Evolutionary conservation across 1,284 basidiomycete species (phyloP).

Genomic region (Salmacisia buchloeana): DNA sequence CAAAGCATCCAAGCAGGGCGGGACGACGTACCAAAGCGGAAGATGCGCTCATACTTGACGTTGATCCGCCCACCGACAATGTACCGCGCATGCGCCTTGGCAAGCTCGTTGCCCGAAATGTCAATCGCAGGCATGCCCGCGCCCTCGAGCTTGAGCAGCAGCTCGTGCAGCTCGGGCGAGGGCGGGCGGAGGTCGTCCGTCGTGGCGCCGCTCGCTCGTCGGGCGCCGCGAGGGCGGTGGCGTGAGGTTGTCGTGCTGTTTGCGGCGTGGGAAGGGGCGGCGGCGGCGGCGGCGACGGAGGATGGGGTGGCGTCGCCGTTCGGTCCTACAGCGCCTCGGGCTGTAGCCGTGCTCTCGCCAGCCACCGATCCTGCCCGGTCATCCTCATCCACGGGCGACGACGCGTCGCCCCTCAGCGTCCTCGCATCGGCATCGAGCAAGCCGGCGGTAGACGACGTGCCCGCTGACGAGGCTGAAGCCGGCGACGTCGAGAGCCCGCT

Average conservation of each 20-base stretch:
- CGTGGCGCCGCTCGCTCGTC: not conserved
- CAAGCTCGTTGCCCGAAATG: constrained; percentile 89
- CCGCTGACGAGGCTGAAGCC: not conserved
- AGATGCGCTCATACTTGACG: constrained; percentile 79
- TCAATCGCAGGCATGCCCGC: constrained; percentile 76
- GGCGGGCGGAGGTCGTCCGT: constrained; percentile 58
- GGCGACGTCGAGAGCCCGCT: not conserved
- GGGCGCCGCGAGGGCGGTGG: not conserved
- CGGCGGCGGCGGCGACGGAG: too few relatives aligned
- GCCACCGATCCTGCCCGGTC: too few relatives aligned
- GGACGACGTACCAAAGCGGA: constrained; percentile 75
- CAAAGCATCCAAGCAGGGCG: not conserved
- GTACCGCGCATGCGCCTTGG: constrained; percentile 89
- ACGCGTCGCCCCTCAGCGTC: too few relatives aligned
- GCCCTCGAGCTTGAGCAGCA: constrained; percentile 57
- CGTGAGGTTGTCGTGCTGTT: not conserved
- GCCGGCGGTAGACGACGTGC: not conserved
- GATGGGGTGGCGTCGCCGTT: too few relatives aligned
- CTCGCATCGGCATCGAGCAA: not conserved
- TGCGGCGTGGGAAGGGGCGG: not conserved
- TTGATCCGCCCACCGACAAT: constrained; percentile 66
- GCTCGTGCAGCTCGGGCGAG: constrained; percentile 25
- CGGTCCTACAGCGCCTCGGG: too few relatives aligned
- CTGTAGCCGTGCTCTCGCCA: too few relatives aligned
- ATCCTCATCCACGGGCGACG: too few relatives aligned